Evolutionary conservation across 78 protist species (phyloP).

Genomic region (Anaeramoeba flamelloides): DNA sequence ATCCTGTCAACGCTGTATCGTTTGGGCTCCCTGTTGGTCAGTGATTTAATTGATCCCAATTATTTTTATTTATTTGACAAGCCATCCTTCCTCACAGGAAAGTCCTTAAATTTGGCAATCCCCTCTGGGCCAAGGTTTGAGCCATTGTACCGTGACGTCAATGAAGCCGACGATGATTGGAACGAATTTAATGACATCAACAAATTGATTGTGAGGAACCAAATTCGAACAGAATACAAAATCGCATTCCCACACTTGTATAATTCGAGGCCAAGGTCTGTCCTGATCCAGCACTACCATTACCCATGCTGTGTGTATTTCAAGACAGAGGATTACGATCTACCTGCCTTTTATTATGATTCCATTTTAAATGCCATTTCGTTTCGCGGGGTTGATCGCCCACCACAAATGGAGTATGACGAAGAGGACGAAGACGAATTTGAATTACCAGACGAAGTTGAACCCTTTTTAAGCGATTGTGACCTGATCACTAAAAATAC

Average conservation of each 20-base stretch:
- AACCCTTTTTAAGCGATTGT: slow-evolving; percentile 33
- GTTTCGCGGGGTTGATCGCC: slow-evolving; percentile 27
- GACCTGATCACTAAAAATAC: slow-evolving; percentile 72
- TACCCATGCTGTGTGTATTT: slow-evolving; percentile 53
- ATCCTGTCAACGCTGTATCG: slow-evolving; percentile 73
- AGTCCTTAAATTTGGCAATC: slow-evolving; percentile 85
- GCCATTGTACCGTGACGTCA: slow-evolving; percentile 81
- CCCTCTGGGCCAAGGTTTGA: slow-evolving; percentile 99
- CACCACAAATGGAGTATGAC: not conserved
- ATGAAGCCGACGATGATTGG: slow-evolving; percentile 33
- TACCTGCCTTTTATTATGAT: slow-evolving; percentile 84
- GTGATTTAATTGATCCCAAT: slow-evolving; percentile 77
- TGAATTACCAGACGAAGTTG: slow-evolving; percentile 32
- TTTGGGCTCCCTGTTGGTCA: slow-evolving; percentile 70
- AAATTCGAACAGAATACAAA: slow-evolving; percentile 86
- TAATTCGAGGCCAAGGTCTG: slow-evolving; percentile 82
- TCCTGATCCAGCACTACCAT: slow-evolving; percentile 63
- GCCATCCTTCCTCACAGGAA: slow-evolving; percentile 89
- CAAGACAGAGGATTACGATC: slow-evolving; percentile 75
- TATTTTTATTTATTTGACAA: slow-evolving; percentile 86
- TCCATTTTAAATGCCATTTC: slow-evolving; percentile 83
- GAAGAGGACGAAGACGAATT: slow-evolving; percentile 11
- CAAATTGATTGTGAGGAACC: slow-evolving; percentile 88
- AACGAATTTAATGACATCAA: slow-evolving; percentile 97
- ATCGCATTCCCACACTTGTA: slow-evolving; percentile 95